Percentiles rank a stretch among this genome's conserved stretches.
Conservation (phyloP, 2,329 filamentous ascomycete genomes). For the Fonsecaea multimorphosa region DNA sequence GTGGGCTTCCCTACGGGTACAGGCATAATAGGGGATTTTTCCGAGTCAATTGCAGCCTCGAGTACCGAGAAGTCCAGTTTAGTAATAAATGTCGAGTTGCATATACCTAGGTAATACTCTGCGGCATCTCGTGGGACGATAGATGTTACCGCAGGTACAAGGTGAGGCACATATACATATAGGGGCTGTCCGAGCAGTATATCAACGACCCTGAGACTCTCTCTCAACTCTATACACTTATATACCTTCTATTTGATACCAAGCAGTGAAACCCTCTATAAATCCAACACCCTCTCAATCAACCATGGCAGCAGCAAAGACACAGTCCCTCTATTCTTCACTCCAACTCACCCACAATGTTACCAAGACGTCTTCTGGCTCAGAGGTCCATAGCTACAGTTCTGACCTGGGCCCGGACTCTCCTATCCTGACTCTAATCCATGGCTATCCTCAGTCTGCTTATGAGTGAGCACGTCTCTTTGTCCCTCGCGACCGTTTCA, state of each 20-base stretch:
- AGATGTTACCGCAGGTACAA: not conserved
- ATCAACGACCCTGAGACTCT: not conserved
- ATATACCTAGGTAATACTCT: too few species aligned
- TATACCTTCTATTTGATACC: not conserved
- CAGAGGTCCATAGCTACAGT: constrained; percentile 37
- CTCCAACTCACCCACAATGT: constrained; percentile 31
- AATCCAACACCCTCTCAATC: too few species aligned
- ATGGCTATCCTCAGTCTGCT: constrained; percentile 40
- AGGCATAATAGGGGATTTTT: not conserved
- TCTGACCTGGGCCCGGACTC: constrained; percentile 32
- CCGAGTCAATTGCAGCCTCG: not conserved
- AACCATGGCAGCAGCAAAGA: constrained; percentile 30
- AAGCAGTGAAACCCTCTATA: not conserved
- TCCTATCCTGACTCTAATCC: constrained; percentile 38
- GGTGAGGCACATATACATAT: not conserved
- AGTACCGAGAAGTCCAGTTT: not conserved
- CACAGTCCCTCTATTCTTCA: constrained; percentile 26
- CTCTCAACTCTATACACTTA: not conserved
- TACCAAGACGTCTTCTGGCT: constrained; percentile 35
- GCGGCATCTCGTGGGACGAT: too few species aligned
- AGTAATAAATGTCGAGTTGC: too few species aligned
- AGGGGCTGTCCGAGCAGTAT: not conserved
- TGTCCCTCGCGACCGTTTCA: not conserved
- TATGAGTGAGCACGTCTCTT: constrained; percentile 29
- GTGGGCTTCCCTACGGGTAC: not conserved